phyloP scores from a whole-genome alignment of 768 basidiomycete genomes.

The Cystobasidium tubakii region DNA sequence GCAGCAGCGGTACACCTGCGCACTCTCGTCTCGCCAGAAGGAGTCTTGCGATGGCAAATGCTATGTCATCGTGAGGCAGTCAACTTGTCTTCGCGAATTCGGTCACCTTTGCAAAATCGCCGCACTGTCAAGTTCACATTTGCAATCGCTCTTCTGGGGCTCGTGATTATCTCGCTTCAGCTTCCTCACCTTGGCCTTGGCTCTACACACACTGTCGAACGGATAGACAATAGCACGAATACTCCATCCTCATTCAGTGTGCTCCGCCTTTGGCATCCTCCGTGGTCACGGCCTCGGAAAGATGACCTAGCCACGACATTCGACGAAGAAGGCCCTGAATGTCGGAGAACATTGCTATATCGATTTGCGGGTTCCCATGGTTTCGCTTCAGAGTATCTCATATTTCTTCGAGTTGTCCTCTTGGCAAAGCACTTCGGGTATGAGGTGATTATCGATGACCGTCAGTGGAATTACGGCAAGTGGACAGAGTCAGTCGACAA shows the following conservation, averaged over 20 bases:
- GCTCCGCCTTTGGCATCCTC: not conserved
- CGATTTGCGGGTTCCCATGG: slow-evolving; percentile 27
- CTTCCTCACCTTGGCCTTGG: not conserved
- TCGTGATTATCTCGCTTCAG: not conserved
- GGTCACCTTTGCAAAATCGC: not conserved
- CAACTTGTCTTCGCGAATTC: not conserved
- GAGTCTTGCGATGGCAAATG: not conserved
- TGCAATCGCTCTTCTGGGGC: not conserved
- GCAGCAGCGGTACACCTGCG: no score
- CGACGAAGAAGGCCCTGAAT: not conserved
- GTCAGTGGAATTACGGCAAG: slow-evolving; percentile 31
- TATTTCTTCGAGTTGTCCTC: slow-evolving; percentile 18
- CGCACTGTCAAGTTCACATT: not conserved
- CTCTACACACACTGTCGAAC: not conserved
- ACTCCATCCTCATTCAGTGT: not conserved
- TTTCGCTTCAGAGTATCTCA: slow-evolving; percentile 22
- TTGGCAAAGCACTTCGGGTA: slow-evolving; percentile 23
- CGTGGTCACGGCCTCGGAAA: not conserved
- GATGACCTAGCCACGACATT: not conserved
- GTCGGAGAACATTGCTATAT: slow-evolving; percentile 7
- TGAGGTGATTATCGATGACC: slow-evolving; percentile 25
- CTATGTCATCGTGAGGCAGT: not conserved
- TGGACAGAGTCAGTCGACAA: slow-evolving; percentile 18
- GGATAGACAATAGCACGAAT: not conserved
- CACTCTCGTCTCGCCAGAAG: no score